Evolutionary conservation across 768 basidiomycete genomes (phyloP).

Genomic region (Agrocybe chaxingu): DNA sequence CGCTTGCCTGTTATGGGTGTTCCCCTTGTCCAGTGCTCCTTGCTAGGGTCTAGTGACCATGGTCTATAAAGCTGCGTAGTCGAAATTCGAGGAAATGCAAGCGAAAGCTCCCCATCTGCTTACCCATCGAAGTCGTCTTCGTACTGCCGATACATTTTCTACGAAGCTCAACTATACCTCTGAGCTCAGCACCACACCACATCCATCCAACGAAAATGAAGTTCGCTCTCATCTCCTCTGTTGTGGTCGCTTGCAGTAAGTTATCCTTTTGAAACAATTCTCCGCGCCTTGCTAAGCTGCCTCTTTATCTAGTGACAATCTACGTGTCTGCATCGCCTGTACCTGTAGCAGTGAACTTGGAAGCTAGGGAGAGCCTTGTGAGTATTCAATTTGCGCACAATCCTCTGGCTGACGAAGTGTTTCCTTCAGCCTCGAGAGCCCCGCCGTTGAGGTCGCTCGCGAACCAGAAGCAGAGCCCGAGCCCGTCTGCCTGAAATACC

Average conservation of each 20-base stretch:
- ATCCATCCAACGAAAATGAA: conserved; percentile 12
- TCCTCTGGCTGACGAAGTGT: background rate
- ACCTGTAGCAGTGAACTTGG: conserved; percentile 7
- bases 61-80: background rate
- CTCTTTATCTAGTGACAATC: conserved; percentile 6
- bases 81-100: background rate
- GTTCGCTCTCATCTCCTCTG: conserved; percentile 14
- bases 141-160: background rate
- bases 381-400: background rate
- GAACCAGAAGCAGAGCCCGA: conserved; percentile 6
- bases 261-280: background rate
- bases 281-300: background rate
- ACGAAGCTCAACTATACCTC: background rate
- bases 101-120: too few species aligned
- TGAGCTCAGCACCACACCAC: background rate
- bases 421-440: conserved; percentile 8
- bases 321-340: conserved; percentile 16
- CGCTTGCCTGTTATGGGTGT: conserved; percentile 1
- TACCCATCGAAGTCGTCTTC: too few species aligned
- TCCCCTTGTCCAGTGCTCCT: conserved; percentile 8
- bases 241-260: conserved; percentile 15
- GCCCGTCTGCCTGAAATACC: conserved; percentile 11
- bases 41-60: background rate
- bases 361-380: conserved; percentile 7
- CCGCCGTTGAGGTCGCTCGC: conserved; percentile 8